Base-by-base conservation (phyloP, 345 rosid genomes). In the Cardiospermum halicacabum region DNA sequence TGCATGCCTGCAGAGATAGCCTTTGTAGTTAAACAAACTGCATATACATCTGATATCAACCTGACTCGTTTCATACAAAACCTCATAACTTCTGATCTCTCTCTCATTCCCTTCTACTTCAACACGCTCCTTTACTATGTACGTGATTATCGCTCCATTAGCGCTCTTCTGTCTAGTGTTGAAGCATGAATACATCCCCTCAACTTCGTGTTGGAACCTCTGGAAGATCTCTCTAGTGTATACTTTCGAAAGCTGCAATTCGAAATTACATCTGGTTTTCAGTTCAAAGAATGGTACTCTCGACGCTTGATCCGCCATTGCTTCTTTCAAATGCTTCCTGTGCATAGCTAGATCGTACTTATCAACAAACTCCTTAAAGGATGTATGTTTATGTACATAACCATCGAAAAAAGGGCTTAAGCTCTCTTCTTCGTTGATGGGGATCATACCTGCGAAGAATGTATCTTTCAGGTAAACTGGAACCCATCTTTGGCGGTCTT, bases 1-100 rank as follows among this genome's bases (percentile, higher is more conserved):
- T 9, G 85, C 89, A 54, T 84, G 85, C 74, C 85, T 72, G 71
- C 89, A 84, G 34, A 84, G 51, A 53, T 79, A 81, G 27, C 85
- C 85, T 72, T 74, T 77, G 73, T 77, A 81, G 64, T 79, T 77
- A 70, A 84, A 79, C 78, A 84, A 68, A 62, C 89, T 75, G 77
- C 89, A 84, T 25, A 81, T 84, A 72, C 89, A 84, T 71, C 84
- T 65, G 49, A 84, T 74, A 64, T 79, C 81, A 45, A 66, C 70
- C 53, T 73, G 77, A 62, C 58, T 80, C 0, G 79, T 80, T 74
- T 82, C 87, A 0, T 68, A 80, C 57, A 82, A 59, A 62, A 80
- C 87, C 68, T 82, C 84, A 0, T 51, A 80, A 69, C 62, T 64
- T 66, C 73, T 73, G 2, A 82, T 75, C 68, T 73, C 80, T 66